Conservation (phyloP, 441 rosid genomes). For the Populus hybrid region DNA sequence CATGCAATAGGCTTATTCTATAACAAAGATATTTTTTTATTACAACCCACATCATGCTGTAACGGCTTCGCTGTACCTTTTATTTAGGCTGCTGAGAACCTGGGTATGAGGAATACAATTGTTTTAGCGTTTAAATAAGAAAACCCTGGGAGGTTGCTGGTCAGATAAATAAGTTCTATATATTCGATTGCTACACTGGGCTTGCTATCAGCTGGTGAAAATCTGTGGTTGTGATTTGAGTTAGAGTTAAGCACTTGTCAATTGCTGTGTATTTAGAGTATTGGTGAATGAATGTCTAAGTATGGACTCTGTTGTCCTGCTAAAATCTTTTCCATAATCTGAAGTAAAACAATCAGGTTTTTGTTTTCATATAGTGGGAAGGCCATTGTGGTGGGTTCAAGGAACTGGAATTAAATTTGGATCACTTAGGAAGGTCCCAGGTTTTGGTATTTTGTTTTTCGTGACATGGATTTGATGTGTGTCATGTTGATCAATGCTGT, state of each 20-base stretch:
- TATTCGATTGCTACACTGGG: neutral
- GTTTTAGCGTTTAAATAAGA: neutral
- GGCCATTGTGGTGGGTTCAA: neutral
- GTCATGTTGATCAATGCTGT: neutral
- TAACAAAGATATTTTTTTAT: too few relatives aligned
- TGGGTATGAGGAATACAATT: neutral
- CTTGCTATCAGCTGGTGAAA: neutral
- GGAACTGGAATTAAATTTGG: neutral
- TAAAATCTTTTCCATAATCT: neutral
- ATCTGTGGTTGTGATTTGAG: neutral
- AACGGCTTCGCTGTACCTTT: neutral
- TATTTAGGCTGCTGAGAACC: neutral
- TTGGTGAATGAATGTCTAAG: neutral
- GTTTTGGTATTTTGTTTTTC: neutral
- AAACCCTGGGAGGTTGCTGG: neutral
- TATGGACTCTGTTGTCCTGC: neutral
- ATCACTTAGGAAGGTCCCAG: neutral
- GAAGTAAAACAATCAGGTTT: neutral
- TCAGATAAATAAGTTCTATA: neutral
- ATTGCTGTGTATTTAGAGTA: neutral
- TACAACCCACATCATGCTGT: neutral
- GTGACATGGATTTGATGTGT: neutral
- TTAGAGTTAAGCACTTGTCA: neutral
- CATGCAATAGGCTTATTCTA: neutral
- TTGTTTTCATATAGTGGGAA: neutral